Conservation (phyloP, 2,329 filamentous ascomycete species). For the Alternaria arbusti region DNA sequence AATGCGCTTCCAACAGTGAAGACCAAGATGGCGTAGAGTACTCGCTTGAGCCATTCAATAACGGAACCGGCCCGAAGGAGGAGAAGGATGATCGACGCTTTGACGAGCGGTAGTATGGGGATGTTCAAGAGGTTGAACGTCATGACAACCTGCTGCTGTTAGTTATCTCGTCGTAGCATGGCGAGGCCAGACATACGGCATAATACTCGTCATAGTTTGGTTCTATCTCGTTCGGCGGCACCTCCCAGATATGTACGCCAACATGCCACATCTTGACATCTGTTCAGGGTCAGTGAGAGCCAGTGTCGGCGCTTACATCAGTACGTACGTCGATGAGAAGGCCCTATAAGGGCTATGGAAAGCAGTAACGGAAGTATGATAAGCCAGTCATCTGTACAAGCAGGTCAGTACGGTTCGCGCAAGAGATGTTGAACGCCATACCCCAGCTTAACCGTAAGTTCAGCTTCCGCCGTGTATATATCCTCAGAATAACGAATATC, state of each 20-base stretch:
- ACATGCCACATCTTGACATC: slow-evolving; percentile 50
- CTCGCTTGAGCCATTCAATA: slow-evolving; percentile 47
- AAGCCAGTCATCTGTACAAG: slow-evolving; percentile 46
- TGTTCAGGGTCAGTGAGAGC: slow-evolving; percentile 13
- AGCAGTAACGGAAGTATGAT: slow-evolving; percentile 45
- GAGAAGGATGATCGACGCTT: slow-evolving; percentile 49
- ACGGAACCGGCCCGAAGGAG: slow-evolving; percentile 49
- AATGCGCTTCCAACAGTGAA: slow-evolving; percentile 46
- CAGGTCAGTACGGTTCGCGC: slow-evolving; percentile 21
- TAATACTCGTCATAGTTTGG: slow-evolving; percentile 47
- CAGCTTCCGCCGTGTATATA: slow-evolving; percentile 48
- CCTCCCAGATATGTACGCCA: slow-evolving; percentile 46
- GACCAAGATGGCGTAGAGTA: slow-evolving; percentile 46
- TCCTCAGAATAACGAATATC: slow-evolving; percentile 43
- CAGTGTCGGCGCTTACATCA: not conserved
- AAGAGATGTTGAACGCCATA: slow-evolving; percentile 21
- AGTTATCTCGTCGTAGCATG: not conserved
- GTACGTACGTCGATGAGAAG: slow-evolving; percentile 44
- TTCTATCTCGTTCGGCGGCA: slow-evolving; percentile 43
- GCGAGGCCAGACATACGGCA: slow-evolving; percentile 24
- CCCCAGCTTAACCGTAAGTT: slow-evolving; percentile 46
- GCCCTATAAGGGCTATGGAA: slow-evolving; percentile 47
- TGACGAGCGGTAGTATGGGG: slow-evolving; percentile 50
- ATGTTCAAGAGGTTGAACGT: slow-evolving; percentile 51
- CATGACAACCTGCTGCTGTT: slow-evolving; percentile 35